Evolutionary conservation across 805 yeast genomes (phyloP).

Genomic region (Kazachstania bromeliacearum): DNA sequence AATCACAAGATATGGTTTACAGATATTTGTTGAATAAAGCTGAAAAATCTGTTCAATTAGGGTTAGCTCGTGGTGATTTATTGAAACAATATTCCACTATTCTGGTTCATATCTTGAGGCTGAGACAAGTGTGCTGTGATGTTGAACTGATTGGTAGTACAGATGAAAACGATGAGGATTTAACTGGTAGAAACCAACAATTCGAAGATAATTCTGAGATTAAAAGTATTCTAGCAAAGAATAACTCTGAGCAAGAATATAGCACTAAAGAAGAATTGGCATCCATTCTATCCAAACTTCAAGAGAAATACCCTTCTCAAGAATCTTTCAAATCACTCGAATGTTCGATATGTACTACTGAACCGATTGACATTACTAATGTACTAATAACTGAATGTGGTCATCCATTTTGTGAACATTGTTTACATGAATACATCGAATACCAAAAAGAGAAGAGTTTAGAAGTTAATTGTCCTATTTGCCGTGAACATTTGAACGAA

Average conservation of each 20-base stretch:
- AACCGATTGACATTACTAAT: slow-evolving; percentile 46
- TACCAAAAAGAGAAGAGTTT: slow-evolving; percentile 46
- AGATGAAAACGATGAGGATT: slow-evolving; percentile 46
- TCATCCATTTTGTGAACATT: slow-evolving; percentile 67
- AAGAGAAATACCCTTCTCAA: slow-evolving; percentile 23
- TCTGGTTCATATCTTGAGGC: slow-evolving; percentile 69
- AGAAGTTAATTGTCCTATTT: slow-evolving; percentile 61
- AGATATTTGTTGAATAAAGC: slow-evolving; percentile 62
- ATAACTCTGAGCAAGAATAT: slow-evolving; percentile 1
- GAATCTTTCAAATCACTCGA: slow-evolving; percentile 41
- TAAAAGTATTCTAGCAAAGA: background rate
- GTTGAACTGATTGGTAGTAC: slow-evolving; percentile 47
- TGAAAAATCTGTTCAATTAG: slow-evolving; percentile 48
- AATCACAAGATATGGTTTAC: slow-evolving; percentile 57
- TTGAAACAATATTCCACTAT: slow-evolving; percentile 67
- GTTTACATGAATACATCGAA: slow-evolving; percentile 65
- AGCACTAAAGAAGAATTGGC: background rate
- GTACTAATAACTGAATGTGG: slow-evolving; percentile 66
- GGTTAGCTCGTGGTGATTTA: slow-evolving; percentile 56
- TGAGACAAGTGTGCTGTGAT: slow-evolving; percentile 87
- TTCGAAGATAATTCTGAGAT: slow-evolving; percentile 7
- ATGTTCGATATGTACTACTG: slow-evolving; percentile 77
- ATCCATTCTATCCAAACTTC: slow-evolving; percentile 4
- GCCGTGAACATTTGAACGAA: slow-evolving; percentile 49
- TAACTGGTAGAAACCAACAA: slow-evolving; percentile 13